These are phyloP conservation scores for Kappamyces sp. DNA, from an alignment of 192 early-diverging fungal genomes.

Conservation along the genomic window DNA sequence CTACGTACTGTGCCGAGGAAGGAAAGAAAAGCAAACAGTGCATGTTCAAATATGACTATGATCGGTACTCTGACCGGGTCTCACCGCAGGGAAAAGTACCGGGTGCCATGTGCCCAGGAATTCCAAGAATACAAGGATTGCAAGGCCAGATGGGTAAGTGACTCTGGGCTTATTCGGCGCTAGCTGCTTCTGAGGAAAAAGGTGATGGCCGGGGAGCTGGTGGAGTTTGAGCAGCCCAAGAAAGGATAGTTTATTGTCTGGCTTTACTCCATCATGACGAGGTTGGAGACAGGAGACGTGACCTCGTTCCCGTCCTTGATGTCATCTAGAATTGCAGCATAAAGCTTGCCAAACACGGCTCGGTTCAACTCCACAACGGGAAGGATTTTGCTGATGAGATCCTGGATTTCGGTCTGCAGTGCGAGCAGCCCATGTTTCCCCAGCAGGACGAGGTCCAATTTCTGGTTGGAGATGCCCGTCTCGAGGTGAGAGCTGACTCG, in stretches of 20 bases:
- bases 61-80: not conserved
- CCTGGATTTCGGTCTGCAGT: conserved; percentile 8
- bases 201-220: no score
- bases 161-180: not conserved
- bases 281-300: no score
- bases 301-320: conserved; percentile 5
- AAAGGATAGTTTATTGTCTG: no score
- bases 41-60: conserved; percentile 11
- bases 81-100: conserved; percentile 2
- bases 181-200: not conserved
- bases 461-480: not conserved
- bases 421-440: not conserved
- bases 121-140: conserved; percentile 11
- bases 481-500: conserved; percentile 23
- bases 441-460: not conserved
- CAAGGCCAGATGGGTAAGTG: not conserved
- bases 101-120: not conserved
- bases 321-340: conserved; percentile 9
- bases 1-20: not conserved
- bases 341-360: conserved; percentile 8
- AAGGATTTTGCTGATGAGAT: not conserved
- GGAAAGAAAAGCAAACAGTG: conserved; percentile 2
- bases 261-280: no score
- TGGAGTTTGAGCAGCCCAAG: no score
- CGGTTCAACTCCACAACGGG: conserved; percentile 3